A percentile compares a stretch with the other conserved stretches of the same genome.
These are phyloP conservation scores for Aureobasidium sp. DNA, from an alignment of 2,329 filamentous ascomycete genomes.

Conservation along the genomic window DNA sequence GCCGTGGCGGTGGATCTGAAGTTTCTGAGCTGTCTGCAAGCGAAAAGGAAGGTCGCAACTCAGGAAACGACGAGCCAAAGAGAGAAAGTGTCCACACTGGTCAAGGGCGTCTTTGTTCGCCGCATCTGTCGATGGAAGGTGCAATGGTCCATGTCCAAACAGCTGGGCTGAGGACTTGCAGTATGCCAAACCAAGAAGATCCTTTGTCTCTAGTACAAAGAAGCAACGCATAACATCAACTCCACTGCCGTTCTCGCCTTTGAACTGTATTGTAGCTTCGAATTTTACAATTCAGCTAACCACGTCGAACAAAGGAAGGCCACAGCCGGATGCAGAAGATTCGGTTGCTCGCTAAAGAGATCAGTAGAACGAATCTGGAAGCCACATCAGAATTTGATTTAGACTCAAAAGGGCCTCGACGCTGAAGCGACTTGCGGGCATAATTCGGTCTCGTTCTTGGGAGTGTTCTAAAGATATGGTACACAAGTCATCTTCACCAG, in stretches of 20 bases:
- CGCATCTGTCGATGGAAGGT: background rate
- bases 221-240: background rate
- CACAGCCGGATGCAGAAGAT: background rate
- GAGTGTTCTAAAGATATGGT: background rate
- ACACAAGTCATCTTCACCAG: conserved; percentile 6
- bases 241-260: background rate
- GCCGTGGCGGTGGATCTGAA: no score
- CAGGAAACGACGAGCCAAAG: no score
- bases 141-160: background rate
- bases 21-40: background rate
- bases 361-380: no score
- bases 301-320: background rate
- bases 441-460: background rate
- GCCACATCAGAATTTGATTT: no score
- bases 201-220: background rate
- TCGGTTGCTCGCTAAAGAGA: background rate
- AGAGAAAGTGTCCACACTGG: no score
- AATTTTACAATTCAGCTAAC: background rate
- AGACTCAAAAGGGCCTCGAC: background rate
- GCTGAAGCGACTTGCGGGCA: background rate
- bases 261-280: background rate
- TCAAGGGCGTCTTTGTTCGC: background rate
- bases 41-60: background rate
- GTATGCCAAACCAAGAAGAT: background rate
- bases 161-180: background rate